phyloP scores from a whole-genome alignment of 306 rosid species.

The Quercus alba region DNA sequence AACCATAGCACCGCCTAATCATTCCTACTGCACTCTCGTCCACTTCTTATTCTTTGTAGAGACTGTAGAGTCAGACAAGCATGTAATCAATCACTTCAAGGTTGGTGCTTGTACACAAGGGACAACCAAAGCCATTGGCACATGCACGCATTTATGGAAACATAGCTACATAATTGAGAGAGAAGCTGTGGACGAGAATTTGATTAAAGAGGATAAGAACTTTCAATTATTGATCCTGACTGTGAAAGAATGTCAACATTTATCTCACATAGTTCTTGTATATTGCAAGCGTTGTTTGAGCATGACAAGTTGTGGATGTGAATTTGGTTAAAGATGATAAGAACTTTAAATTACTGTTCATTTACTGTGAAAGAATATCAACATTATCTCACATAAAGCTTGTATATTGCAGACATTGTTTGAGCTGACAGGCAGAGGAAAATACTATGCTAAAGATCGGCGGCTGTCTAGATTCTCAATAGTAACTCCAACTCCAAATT shows the following conservation, averaged over 20 bases:
- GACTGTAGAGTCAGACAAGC: not conserved
- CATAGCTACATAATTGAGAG: slow-evolving; percentile 2
- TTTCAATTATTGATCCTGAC: not conserved
- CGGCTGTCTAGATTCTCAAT: too few species aligned
- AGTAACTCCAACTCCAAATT: too few species aligned
- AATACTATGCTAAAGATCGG: too few species aligned
- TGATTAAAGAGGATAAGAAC: not conserved
- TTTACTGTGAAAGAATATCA: too few species aligned
- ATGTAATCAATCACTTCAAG: not conserved
- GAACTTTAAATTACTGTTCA: too few species aligned
- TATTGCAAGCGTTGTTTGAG: too few species aligned
- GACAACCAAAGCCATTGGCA: not conserved
- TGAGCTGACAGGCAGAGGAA: too few species aligned
- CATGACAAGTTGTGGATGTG: too few species aligned
- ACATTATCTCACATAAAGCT: too few species aligned
- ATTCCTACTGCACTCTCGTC: not conserved
- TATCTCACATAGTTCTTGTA: not conserved
- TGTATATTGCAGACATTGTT: too few species aligned
- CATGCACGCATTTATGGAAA: not conserved
- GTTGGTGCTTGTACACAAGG: not conserved
- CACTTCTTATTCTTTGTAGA: not conserved
- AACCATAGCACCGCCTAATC: not conserved
- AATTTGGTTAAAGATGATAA: too few species aligned
- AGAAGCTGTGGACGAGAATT: slow-evolving; percentile 10
- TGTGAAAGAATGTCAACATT: not conserved